Evolutionary conservation across 2,329 filamentous ascomycete species (phyloP).

Genomic region (Madurella mycetomatis): DNA sequence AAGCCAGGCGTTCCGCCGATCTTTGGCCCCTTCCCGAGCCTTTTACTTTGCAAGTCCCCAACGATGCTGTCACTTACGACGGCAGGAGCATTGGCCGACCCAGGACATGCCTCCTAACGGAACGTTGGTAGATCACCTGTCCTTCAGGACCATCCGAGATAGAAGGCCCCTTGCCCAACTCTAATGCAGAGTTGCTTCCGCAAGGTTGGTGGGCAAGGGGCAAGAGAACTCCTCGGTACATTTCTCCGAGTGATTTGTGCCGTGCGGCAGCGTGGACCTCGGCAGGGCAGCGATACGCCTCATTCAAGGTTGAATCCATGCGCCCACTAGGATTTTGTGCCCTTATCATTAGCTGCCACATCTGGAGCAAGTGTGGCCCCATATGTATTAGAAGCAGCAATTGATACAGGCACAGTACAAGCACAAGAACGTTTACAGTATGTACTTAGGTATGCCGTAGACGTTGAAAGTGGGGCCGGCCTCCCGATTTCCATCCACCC

Average conservation of each 20-base stretch:
- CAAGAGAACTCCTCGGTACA: constrained; percentile 41
- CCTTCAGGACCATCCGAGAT: constrained; percentile 29
- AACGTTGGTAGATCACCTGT: constrained; percentile 66
- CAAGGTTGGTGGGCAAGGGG: constrained; percentile 35
- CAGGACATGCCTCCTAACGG: constrained; percentile 73
- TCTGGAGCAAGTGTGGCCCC: too few relatives aligned
- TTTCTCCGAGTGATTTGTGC: constrained; percentile 2
- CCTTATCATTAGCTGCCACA: too few relatives aligned
- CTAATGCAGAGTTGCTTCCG: constrained; percentile 28
- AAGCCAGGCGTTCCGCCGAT: background rate
- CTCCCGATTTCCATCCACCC: too few relatives aligned
- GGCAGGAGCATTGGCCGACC: constrained; percentile 66
- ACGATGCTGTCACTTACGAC: constrained; percentile 68
- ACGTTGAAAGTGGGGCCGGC: too few relatives aligned
- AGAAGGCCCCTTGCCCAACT: constrained; percentile 37
- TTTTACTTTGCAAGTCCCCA: constrained; percentile 42
- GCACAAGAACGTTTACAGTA: too few relatives aligned
- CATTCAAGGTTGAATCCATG: too few relatives aligned
- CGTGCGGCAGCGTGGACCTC: too few relatives aligned
- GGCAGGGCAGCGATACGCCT: too few relatives aligned
- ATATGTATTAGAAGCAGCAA: too few relatives aligned
- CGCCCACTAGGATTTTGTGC: too few relatives aligned
- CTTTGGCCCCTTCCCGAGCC: background rate
- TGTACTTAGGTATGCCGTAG: too few relatives aligned
- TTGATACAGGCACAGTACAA: too few relatives aligned